phyloP scores from a whole-genome alignment of 139 green algal genomes.

The Micractinium sp. region DNA sequence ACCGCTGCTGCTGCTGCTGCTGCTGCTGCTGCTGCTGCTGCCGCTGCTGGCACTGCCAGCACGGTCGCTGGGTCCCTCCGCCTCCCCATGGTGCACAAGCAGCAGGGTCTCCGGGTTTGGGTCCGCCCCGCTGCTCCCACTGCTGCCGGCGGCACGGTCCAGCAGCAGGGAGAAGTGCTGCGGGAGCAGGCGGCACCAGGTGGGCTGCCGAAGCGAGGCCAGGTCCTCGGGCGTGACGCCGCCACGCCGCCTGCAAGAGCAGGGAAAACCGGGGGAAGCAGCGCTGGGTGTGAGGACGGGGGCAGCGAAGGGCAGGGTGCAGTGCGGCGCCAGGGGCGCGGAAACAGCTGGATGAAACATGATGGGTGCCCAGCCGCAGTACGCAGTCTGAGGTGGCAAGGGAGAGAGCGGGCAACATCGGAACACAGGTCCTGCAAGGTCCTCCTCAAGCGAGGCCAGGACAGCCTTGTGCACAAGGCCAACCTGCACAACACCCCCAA shows the following conservation, averaged over 20 bases:
- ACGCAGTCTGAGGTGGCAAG: neutral
- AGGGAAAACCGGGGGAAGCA: neutral
- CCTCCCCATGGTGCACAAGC: constrained; percentile 47
- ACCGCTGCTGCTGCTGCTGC: neutral
- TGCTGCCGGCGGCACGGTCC: constrained; percentile 22
- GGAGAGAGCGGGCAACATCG: neutral
- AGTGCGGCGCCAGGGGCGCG: no score
- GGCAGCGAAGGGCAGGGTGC: no score
- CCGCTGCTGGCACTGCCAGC: neutral
- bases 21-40: neutral
- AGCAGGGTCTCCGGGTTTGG: constrained; percentile 68
- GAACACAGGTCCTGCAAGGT: no score
- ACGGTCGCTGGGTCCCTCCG: neutral
- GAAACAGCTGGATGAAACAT: neutral
- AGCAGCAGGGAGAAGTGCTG: constrained; percentile 66
- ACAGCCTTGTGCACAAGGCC: no score
- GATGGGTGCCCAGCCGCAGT: neutral
- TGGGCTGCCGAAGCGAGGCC: constrained; percentile 65
- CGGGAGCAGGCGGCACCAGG: constrained; percentile 78
- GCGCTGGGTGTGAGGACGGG: neutral
- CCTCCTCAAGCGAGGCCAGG: no score
- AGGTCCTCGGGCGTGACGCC: constrained; percentile 32
- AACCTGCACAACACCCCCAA: neutral
- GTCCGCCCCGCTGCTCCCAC: neutral
- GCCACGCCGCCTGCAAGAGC: constrained; percentile 36